Evolutionary conservation across 176 grass and related monocot genomes (phyloP).

Genomic region (Cenchrus americanus): DNA sequence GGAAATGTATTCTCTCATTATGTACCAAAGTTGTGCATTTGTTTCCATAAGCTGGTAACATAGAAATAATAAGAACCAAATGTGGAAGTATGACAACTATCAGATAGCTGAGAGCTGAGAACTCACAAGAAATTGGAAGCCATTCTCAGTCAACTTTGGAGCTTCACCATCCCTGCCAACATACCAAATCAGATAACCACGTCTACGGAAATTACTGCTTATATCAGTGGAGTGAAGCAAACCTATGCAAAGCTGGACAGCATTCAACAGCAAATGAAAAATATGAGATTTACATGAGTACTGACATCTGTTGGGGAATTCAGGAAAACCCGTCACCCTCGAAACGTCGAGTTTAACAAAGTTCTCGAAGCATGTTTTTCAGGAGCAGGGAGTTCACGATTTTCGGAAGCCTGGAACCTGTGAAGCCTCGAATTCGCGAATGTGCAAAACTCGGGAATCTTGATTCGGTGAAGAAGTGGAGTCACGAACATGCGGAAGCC

Average conservation of each 20-base stretch:
- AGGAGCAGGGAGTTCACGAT: too few relatives aligned
- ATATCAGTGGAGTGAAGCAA: slow-evolving; percentile 12
- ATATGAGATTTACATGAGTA: not conserved
- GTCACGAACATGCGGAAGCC: too few relatives aligned
- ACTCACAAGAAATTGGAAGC: slow-evolving; percentile 90
- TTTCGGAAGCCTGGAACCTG: too few relatives aligned
- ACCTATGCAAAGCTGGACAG: not conserved
- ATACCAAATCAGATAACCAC: slow-evolving; percentile 43
- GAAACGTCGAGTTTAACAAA: too few relatives aligned
- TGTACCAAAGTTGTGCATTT: slow-evolving; percentile 96
- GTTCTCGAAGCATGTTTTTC: too few relatives aligned
- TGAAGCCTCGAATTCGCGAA: too few relatives aligned
- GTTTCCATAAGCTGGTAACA: slow-evolving; percentile 88
- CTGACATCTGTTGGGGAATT: too few relatives aligned
- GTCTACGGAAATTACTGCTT: not conserved
- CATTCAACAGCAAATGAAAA: slow-evolving; percentile 21
- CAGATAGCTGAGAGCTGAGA: slow-evolving; percentile 27
- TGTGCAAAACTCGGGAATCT: too few relatives aligned
- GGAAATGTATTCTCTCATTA: slow-evolving; percentile 98
- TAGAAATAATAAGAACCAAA: slow-evolving; percentile 43
- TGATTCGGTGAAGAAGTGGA: too few relatives aligned
- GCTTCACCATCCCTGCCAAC: slow-evolving; percentile 79
- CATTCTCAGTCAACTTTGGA: slow-evolving; percentile 91
- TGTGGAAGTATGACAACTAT: slow-evolving; percentile 17
- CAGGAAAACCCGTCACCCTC: too few relatives aligned